Evolutionary conservation across 352 stramenopile species (phyloP).

Genomic region (Phytophthora citricola): DNA sequence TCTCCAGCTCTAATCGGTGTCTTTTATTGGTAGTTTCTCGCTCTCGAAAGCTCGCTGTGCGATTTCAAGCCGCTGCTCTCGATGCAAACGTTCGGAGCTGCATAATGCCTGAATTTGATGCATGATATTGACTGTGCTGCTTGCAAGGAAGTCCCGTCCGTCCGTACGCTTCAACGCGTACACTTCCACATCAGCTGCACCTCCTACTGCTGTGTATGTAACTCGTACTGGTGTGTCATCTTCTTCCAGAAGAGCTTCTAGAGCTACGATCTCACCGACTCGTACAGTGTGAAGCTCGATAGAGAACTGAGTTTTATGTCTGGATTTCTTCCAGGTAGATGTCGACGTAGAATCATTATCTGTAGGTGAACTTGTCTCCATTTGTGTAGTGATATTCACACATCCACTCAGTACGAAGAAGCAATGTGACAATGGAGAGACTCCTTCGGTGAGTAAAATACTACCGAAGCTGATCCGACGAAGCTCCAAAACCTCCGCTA

Average conservation of each 20-base stretch:
- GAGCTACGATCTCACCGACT: constrained; percentile 42
- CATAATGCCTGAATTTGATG: constrained; percentile 23
- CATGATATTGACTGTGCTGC: constrained; percentile 4
- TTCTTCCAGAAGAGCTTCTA: constrained; percentile 43
- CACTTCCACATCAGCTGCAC: constrained; percentile 50
- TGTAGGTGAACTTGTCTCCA: constrained; percentile 15
- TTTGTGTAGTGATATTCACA: constrained; percentile 41
- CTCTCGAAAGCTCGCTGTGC: constrained; percentile 15
- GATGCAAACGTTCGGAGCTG: constrained; percentile 16
- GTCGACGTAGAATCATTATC: background rate
- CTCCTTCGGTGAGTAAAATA: constrained; percentile 38
- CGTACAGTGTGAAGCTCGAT: constrained; percentile 46
- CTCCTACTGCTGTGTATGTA: constrained; percentile 33
- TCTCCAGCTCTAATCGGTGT: constrained; percentile 23
- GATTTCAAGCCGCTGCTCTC: constrained; percentile 23
- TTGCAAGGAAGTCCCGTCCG: constrained; percentile 23
- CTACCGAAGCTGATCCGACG: constrained; percentile 53
- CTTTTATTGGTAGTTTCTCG: constrained; percentile 18
- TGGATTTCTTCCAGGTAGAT: constrained; percentile 26
- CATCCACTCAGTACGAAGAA: constrained; percentile 53
- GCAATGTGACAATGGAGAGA: constrained; percentile 24
- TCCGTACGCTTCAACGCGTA: constrained; percentile 44
- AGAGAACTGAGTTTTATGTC: constrained; percentile 31
- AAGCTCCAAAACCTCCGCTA: constrained; percentile 56
- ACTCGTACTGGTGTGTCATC: constrained; percentile 20